These are phyloP conservation scores for Talaromyces wortmannii DNA, from an alignment of 495 filamentous ascomycete genomes.

Conservation along the genomic window DNA sequence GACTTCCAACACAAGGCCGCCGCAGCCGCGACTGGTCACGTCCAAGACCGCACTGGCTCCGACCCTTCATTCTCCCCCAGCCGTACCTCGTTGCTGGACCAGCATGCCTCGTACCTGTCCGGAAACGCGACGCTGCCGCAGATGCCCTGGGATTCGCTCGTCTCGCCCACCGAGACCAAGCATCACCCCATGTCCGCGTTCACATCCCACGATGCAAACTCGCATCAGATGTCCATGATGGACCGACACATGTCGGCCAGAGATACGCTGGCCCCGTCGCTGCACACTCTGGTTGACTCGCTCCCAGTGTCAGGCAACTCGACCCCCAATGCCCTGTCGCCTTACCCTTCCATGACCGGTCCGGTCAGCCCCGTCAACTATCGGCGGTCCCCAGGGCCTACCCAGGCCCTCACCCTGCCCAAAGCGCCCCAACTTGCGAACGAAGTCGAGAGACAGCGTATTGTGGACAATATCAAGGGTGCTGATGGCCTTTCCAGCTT, in stretches of 20 bases:
- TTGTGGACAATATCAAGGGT: conserved; percentile 77
- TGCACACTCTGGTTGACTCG: conserved; percentile 64
- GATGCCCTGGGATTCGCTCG: conserved; percentile 84
- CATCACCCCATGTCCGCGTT: conserved; percentile 58
- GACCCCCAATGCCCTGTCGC: conserved; percentile 76
- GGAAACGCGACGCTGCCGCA: conserved; percentile 76
- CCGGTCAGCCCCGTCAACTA: conserved; percentile 68
- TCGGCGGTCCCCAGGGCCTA: conserved; percentile 57
- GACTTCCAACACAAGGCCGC: conserved; percentile 97
- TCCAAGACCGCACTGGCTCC: conserved; percentile 64
- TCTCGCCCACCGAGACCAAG: conserved; percentile 61
- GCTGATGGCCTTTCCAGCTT: conserved; percentile 77
- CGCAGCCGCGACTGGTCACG: conserved; percentile 68
- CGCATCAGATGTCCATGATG: conserved; percentile 59
- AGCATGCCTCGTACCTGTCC: conserved; percentile 64
- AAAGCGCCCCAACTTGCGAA: conserved; percentile 58
- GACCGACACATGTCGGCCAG: conserved; percentile 52
- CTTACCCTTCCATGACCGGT: conserved; percentile 66
- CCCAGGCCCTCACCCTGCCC: conserved; percentile 56
- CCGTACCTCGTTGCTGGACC: conserved; percentile 59
- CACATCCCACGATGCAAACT: conserved; percentile 62
- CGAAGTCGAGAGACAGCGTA: conserved; percentile 74
- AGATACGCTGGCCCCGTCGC: conserved; percentile 52
- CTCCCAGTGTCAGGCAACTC: conserved; percentile 62
- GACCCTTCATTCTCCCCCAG: conserved; percentile 68